Base-by-base conservation (phyloP, 2,329 filamentous ascomycete species). In the Clarireedia paspali region DNA sequence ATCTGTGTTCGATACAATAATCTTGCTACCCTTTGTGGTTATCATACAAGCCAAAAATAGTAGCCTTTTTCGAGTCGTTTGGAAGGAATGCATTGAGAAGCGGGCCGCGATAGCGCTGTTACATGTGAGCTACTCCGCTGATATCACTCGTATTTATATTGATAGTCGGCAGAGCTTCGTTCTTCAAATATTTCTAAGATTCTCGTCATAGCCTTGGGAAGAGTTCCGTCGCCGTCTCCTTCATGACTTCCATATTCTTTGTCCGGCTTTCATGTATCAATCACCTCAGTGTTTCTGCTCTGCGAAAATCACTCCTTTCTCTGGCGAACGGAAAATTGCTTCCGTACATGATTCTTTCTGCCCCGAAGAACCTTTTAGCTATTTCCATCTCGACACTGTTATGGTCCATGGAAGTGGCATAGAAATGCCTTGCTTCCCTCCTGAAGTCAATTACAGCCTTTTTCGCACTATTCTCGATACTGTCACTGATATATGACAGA, bases 401-500 rank as follows among this genome's bases (percentile, higher is more conserved):
- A 9, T 14, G 42, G 6, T 9, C 39, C 26, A 6, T 45, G 5
- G 47, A n/a, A 3, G 50, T 27, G 2, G 30, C 38, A 23, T 55
- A 55, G 23, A 55, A 51, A 14, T 6, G 30, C 14, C 36, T 45
- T 2, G 47, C 53, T 44, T 50, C 53, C 10, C 7, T 20, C 38
- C 44, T 49, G 45, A 49, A 48, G 20, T 54, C 34, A 10, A 40
- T 24, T 0, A 20, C 12, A 2, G n/a, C 24, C 4, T 48, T 42
- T n/a, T 15, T 30, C 5, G 24, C 12, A n/a, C 48, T 20, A 14
- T 42, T n/a, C 23, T 34, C 45, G 4, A 45, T 63, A 64, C 6
- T 12, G 3, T 12, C 7, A n/a, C 24, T 49, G 17, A 49, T 9
- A 6, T 70, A 63, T 9, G 66, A 67, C 12, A 72, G 58, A 10